Evolutionary conservation across 140 eudicot species (phyloP), one percentile per base, ranked within the genome.

Genomic region (Bidens hawaiensis): DNA sequence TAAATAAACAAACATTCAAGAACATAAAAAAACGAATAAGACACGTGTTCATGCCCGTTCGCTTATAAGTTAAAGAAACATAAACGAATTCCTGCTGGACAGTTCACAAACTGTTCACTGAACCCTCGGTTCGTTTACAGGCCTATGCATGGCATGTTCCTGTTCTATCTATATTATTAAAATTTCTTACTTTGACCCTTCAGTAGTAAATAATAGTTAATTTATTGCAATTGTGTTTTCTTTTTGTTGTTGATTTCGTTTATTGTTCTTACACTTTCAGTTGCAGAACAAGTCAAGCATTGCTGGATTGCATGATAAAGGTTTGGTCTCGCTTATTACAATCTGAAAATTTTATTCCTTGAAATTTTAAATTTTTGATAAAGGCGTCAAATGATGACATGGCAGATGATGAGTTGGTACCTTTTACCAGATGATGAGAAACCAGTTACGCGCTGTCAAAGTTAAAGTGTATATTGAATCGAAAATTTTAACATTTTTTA

Each of bases 301-400:
- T 22, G 80, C 82, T 58, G 99, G 99, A 54, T 75, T 93, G 81
- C 99, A 93, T 65, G 99, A 93, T 79, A 93, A 93, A 93, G 99
- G 99, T 93, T 52, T 64, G 83, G 41, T 51, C 34, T 28, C 54
- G 51, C 49, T 58, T 45, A 7, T 24, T 13, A 51, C 24, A 66
- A 14, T 9, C 28, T 16, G 3, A 51, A 48, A 28, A 16, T 40
- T 40, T 43, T 6, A 41, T 40, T 54, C 72, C 28, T 11, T 36
- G 22, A 25, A 23, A 51, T 0, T 12, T 23, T 51, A 53, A 53
- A 14, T 1, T 14, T 53, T 53, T 14, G 5, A 53, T 25, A 21
- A 21, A 49, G 51, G 56, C 15, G 22, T n/a, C n/a, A 49, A 7
- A 49, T 2, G 55, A 21, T 19, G 55, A 49, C 50, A 43, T n/a